Evolutionary conservation across 257 asterid genomes (phyloP).

Genomic region (Schizonepeta tenuifolia): DNA sequence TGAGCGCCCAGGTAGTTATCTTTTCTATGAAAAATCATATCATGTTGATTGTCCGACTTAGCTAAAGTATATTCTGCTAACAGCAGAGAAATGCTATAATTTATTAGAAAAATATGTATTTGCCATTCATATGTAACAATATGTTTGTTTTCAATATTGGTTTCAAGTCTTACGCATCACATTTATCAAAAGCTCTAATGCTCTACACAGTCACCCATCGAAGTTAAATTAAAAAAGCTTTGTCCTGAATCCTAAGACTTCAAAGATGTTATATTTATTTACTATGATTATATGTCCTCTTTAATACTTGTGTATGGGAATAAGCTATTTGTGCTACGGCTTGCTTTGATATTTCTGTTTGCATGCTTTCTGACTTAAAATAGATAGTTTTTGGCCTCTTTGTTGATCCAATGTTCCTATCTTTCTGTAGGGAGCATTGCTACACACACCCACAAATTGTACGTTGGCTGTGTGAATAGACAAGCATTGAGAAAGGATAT

Average conservation of each 20-base stretch:
- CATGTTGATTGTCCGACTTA: conserved; percentile 4
- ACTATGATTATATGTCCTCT: not conserved
- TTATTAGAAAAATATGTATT: conserved; percentile 3
- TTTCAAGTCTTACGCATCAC: not conserved
- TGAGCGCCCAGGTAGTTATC: conserved; percentile 70
- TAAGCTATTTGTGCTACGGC: conserved; percentile 8
- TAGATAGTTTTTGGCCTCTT: conserved; percentile 17
- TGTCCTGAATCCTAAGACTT: conserved; percentile 6
- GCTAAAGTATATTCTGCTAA: not conserved
- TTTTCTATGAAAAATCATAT: conserved; percentile 18
- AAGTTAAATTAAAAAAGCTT: conserved; percentile 6
- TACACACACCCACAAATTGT: conserved; percentile 61
- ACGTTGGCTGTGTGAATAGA: conserved; percentile 76
- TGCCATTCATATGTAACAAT: not conserved
- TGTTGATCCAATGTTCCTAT: conserved; percentile 34
- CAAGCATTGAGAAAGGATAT: conserved; percentile 68
- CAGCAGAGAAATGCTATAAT: not conserved
- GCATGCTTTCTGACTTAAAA: conserved; percentile 14
- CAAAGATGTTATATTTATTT: not conserved
- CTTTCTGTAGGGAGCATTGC: conserved; percentile 54
- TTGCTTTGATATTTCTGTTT: conserved; percentile 5
- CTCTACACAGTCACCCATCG: not conserved
- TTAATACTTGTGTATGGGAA: not conserved
- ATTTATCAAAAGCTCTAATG: conserved; percentile 7
- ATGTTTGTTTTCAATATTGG: conserved; percentile 15